Evolutionary conservation across 345 rosid genomes (phyloP), one percentile per base, ranked within the genome.

Genomic region (Citrus sp.): DNA sequence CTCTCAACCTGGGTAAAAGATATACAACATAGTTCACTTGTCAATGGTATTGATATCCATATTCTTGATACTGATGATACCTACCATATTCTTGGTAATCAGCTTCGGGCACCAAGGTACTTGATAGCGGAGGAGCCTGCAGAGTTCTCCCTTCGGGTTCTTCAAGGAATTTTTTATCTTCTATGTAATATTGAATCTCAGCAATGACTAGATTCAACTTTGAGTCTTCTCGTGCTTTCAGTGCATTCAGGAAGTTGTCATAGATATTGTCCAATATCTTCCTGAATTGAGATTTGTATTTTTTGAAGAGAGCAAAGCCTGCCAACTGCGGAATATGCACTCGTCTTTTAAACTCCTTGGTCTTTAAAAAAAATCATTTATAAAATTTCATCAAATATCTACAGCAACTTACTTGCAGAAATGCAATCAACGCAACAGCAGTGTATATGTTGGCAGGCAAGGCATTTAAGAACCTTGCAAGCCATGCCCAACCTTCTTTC

Each of bases 61-160:
- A 46, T 46, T 46, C 51, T 46, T 46, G 51, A 13, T 46, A 46
- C 51, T 46, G 51, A 54, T 54, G 58, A 54, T 59, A 46, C 59
- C 77, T 21, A 28, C 49, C 61, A 54, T 67, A 79, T 16, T 72
- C 81, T 22, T 63, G 78, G 76, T 79, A 73, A 76, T 83, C 82
- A 32, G 77, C 16, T 21, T 85, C 91, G 0, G 87, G 90, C 25
- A 82, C 87, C 83, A 85, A 38, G 18, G 75, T 84, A 1, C 82
- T 77, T 2, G 97, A 94, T 67, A 88, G 82, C 79, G 78, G 62
- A 72, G 84, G 28, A 25, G 65, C 65, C 84, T 83, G 74, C 84
- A 95, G 49, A 67, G 80, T 73, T 77, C 92, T 84, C 73, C 92
- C 97, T 80, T 85, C 93, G 16, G 98, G 99, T 72, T 90, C 93